Percentiles rank a stretch among this genome's conserved stretches.
Evolutionary conservation across 2,329 filamentous ascomycete genomes (phyloP).

Genomic region (Talaromyces sp.): DNA sequence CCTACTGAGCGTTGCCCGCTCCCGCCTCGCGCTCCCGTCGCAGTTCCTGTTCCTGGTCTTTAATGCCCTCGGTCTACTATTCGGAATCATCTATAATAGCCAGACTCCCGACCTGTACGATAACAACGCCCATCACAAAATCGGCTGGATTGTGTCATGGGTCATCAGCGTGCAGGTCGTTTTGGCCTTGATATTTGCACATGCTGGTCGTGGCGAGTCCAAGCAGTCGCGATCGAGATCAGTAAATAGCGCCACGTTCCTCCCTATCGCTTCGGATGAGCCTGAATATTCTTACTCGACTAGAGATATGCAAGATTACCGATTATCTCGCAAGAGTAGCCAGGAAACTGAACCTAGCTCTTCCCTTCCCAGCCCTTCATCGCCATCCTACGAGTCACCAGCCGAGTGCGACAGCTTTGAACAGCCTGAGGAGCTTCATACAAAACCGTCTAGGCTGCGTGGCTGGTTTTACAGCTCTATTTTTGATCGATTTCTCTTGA

Average conservation of each 20-base stretch:
- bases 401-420: no score
- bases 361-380: constrained; percentile 14
- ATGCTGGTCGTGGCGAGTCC: constrained; percentile 45
- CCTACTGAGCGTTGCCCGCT: constrained; percentile 78
- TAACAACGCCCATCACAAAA: constrained; percentile 80
- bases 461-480: constrained; percentile 42
- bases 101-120: constrained; percentile 80
- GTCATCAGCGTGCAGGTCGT: constrained; percentile 65
- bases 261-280: constrained; percentile 54
- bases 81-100: constrained; percentile 68
- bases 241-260: constrained; percentile 54
- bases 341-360: constrained; percentile 61
- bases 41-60: constrained; percentile 63
- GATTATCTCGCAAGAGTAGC: constrained; percentile 65
- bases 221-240: constrained; percentile 13
- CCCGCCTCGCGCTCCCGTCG: constrained; percentile 61
- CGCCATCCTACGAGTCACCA: no score
- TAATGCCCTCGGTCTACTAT: constrained; percentile 59
- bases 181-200: constrained; percentile 59
- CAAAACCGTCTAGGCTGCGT: background rate
- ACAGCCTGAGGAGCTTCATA: constrained; percentile 33
- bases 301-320: constrained; percentile 38
- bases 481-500: constrained; percentile 48
- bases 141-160: constrained; percentile 78
- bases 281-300: constrained; percentile 33